Conservation (phyloP, 768 basidiomycete genomes). For the Termitomyces sp. region DNA sequence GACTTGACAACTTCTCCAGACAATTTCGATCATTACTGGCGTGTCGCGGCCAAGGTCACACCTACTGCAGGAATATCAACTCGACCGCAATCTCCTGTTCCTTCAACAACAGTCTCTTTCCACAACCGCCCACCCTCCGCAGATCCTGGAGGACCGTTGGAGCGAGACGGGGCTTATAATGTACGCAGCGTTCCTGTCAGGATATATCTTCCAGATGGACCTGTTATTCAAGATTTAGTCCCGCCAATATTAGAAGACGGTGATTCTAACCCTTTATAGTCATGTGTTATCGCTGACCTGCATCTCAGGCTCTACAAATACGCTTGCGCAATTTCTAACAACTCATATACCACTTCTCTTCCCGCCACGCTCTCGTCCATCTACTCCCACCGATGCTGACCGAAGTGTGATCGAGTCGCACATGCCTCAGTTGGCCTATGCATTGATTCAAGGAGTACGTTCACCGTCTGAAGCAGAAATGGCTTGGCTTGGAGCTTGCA, state of each 20-base stretch:
- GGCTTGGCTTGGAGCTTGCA: constrained; percentile 90
- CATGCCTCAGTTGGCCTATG: constrained; percentile 57
- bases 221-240: constrained; percentile 85
- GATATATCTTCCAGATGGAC: constrained; percentile 86
- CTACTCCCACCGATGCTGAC: constrained; percentile 36
- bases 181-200: constrained; percentile 87
- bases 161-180: constrained; percentile 81
- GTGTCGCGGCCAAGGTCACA: constrained; percentile 88
- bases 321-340: constrained; percentile 62
- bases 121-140: constrained; percentile 62
- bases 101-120: constrained; percentile 50
- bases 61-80: constrained; percentile 62
- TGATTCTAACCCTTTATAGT: constrained; percentile 18
- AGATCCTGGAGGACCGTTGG: constrained; percentile 46
- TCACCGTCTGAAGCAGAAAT: constrained; percentile 84
- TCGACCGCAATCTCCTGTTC: constrained; percentile 52
- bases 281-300: not conserved
- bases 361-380: constrained; percentile 42
- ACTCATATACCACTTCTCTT: constrained; percentile 78
- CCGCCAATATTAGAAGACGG: constrained; percentile 77
- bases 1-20: constrained; percentile 42
- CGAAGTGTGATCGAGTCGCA: constrained; percentile 29
- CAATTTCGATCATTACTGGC: constrained; percentile 94
- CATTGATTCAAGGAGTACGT: constrained; percentile 79
- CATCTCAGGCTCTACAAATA: constrained; percentile 59